phyloP scores from a whole-genome alignment of 2,329 filamentous ascomycete genomes.

The Diaporthe vaccinii region DNA sequence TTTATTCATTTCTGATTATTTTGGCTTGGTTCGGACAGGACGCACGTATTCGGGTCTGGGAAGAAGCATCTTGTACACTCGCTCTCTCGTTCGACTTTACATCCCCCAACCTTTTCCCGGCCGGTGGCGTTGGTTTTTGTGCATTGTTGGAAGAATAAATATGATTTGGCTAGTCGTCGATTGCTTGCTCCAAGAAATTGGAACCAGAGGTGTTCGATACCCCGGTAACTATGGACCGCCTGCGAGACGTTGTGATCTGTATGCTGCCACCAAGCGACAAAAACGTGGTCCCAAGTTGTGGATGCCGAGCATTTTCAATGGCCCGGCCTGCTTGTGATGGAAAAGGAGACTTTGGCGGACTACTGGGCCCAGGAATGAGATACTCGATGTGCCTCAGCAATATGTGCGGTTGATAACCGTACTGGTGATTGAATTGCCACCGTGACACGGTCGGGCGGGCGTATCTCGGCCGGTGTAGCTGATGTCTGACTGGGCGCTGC shows the following conservation, averaged over 20 bases:
- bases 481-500: background rate
- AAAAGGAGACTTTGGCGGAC: background rate
- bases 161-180: conserved; percentile 27
- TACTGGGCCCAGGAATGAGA: too few relatives aligned
- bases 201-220: conserved; percentile 36
- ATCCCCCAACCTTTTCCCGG: background rate
- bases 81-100: conserved; percentile 17
- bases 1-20: conserved; percentile 43
- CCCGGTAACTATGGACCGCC: background rate
- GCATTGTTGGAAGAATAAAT: conserved; percentile 29
- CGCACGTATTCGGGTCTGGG: conserved; percentile 44
- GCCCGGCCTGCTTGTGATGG: background rate
- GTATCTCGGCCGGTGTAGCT: background rate
- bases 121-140: background rate
- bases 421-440: background rate
- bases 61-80: conserved; percentile 35
- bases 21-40: conserved; percentile 45
- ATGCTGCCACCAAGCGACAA: too few relatives aligned
- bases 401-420: background rate
- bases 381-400: background rate
- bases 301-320: background rate
- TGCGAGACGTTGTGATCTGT: background rate
- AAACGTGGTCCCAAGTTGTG: background rate
- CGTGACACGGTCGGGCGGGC: background rate
- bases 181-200: conserved; percentile 34